Evolutionary conservation across 2,329 filamentous ascomycete species (phyloP), one percentile per base, ranked within the genome.

Genomic region (Sporothrix brasiliensis): DNA sequence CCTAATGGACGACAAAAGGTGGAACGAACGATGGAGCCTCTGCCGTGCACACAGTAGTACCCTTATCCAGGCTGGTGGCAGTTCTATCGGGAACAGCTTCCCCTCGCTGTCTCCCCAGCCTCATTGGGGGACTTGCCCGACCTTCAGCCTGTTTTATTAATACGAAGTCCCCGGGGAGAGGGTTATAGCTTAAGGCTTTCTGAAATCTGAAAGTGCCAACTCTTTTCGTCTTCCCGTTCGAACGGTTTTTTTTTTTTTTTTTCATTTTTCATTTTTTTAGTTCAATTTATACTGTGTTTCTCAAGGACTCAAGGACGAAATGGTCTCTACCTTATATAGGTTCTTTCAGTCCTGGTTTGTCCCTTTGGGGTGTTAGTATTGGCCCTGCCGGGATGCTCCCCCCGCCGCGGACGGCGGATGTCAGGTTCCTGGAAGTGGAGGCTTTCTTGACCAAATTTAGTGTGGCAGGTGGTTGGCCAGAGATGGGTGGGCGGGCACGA

Each of bases 351-450:
- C 13, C 41, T 27, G 24, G 6, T 27, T 56, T 47, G 6, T 39
- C 50, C 34, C 5, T 7, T 34, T 9, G 34, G 34, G 4, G 34
- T 34, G 5, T 34, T 34, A 4, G 11, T 14, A 30, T 34, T n/a
- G 47, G 41, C 16, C 16, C 63, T 30, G 49, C 10, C 49, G 63
- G 63, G 11, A 13, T 50, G 27, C 27, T 50, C 49, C 49, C 53
- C 49, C 63, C 63, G 63, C n/a, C 47, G 63, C 30, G 63, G 63
- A 53, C 63, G 63, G 49, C 49, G 63, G 63, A 39, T 53, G 63
- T 52, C 63, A 66, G 63, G 63, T 52, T 66, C 63, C 63, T 66
- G 9, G 10, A 11, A 11, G 14, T 21, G 14, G 39, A 41, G 54
- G 54, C 30, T 41, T 10, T 60, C 56, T 60, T 30, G 21, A 60